Evolutionary conservation across 129 eudicot species (phyloP), one percentile per base, ranked within the genome.

Genomic region (Cynara cardunculus): DNA sequence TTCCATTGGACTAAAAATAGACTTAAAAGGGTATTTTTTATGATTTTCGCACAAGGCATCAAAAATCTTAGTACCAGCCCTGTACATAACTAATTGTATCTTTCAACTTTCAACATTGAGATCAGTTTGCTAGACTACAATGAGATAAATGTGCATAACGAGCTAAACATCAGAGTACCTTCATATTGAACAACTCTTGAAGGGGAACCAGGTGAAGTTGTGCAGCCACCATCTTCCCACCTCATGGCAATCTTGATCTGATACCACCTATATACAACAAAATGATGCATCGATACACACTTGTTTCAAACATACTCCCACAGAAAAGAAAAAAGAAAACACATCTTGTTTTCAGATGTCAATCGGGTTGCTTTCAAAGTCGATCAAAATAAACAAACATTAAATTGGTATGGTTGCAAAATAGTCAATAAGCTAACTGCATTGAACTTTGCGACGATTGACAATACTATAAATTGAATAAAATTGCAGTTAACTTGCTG

Each of bases 101-200:
- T 61, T 49, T 21, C 25, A 56, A 56, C 16, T n/a, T n/a, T 56
- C 26, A 61, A 61, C 26, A 21, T 22, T 5, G 6, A 62, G 14
- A 62, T 62, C 69, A 62, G 68, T 62, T 7, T 14, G 64, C 22
- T 62, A 62, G 68, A 62, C 68, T 22, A 64, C 28, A 22, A 64
- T 7, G 12, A 19, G 13, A 19, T 7, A 31, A 5, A 22, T 18
- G 73, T 44, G 59, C 7, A 68, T 25, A 53, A 46, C 10, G 14
- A 34, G 41, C 35, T 75, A 18, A 64, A 81, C n/a, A n/a, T 35
- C 53, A 49, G 41, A 24, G 71, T 83, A 92, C 97, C 95, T 88
- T 88, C 95, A 87, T 88, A 92, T 72, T 92, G 97, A 79, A 90
- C 89, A 76, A 92, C 97, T 84, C 93, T 92, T 3, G 97, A 86